These are phyloP conservation scores for Trichoderma semiorbis DNA, from an alignment of 2,329 filamentous ascomycete species.

Conservation along the genomic window DNA sequence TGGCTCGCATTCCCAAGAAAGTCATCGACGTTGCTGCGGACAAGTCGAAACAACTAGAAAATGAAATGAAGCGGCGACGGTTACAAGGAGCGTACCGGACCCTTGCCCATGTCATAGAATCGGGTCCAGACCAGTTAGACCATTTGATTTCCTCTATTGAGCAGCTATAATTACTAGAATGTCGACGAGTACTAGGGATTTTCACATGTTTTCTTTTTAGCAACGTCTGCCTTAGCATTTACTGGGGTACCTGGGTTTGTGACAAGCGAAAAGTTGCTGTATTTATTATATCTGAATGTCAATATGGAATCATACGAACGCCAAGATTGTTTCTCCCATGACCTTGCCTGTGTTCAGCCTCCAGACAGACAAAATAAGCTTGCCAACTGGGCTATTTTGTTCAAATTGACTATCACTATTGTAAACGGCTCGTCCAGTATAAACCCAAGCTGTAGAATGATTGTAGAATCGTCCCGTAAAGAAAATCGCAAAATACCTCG, in stretches of 20 bases:
- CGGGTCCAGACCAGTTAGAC: conserved; percentile 44
- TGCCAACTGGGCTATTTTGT: background rate
- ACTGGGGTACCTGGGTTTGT: background rate
- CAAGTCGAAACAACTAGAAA: conserved; percentile 79
- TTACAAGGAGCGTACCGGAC: conserved; percentile 49
- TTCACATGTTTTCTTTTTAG: background rate
- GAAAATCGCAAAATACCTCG: background rate
- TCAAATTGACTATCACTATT: conserved; percentile 7
- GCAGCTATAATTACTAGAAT: conserved; percentile 45
- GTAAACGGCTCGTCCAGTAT: background rate
- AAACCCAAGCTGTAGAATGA: conserved; percentile 13
- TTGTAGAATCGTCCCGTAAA: conserved; percentile 7
- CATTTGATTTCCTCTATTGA: conserved; percentile 56
- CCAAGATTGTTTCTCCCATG: conserved; percentile 10
- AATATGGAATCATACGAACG: conserved; percentile 1
- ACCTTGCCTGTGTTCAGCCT: background rate
- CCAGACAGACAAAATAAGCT: background rate
- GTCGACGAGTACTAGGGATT: background rate
- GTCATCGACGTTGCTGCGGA: conserved; percentile 75
- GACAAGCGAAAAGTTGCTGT: conserved; percentile 1
- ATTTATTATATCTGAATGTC: conserved; percentile 14
- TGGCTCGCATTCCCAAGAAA: conserved; percentile 74
- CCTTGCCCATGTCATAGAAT: conserved; percentile 40
- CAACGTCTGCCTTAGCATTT: background rate
- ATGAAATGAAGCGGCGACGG: conserved; percentile 61